Evolutionary conservation across 2,329 filamentous ascomycete species (phyloP), one percentile per base, ranked within the genome.

Genomic region (Hymenotorrendiella dingleyae): DNA sequence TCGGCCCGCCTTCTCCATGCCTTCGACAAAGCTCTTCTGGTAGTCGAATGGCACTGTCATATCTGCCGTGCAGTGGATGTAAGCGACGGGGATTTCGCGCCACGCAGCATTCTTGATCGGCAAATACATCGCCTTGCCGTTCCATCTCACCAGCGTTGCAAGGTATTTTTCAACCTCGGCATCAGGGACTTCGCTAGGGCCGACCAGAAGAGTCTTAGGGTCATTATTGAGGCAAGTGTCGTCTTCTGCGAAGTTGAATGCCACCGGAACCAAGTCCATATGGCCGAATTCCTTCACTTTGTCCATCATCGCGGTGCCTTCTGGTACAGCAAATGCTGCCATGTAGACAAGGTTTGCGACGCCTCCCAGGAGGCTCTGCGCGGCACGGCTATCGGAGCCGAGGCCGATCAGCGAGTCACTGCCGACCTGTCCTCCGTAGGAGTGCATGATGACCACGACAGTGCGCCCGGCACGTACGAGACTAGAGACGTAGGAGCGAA

Each of bases 371-470:
- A 36, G 22, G 6, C 39, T 30, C 16, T 35, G 9, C 4, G 16
- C 21, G 6, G 24, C 24, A 5, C 40, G 24, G n/a, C 6, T 28
- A 4, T 27, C n/a, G 2, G 17, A 2, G 8, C 36, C 29, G 12
- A 39, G 34, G 22, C 32, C 46, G 14, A 28, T 5, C 7, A 48
- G 43, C 11, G 46, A 34, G 22, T 48, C 41, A 30, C 20, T 48
- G 2, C 42, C 46, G 8, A 46, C 46, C 41, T 45, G 39, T 9
- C 46, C 46, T n/a, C 43, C 46, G 21, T 48, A 48, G 2, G 46
- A 48, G 26, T 48, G 46, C 42, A 43, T 36, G 14, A 48, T 17
- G 10, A 36, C 43, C 6, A 46, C 22, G 16, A 48, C 24, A 11
- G 28, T 43, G 1, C 35, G 17, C 4, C 46, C 46, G 7, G 29